A percentile compares a stretch with the other conserved stretches of the same genome.
phyloP scores from a whole-genome alignment of 768 basidiomycete species.

The Cystobasidium ongulense region DNA sequence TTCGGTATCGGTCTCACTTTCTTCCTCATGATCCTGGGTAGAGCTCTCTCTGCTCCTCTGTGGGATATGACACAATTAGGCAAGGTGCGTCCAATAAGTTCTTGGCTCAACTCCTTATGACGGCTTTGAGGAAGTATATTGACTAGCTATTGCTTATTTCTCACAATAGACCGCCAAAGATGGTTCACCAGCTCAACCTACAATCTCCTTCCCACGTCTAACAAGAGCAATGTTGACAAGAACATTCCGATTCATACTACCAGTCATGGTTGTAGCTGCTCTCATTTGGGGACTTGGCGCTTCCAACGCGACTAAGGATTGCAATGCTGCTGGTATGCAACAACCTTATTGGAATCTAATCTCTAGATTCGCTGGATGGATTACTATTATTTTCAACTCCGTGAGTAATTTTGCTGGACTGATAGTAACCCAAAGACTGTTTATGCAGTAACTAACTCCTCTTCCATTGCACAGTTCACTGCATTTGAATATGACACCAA shows the following conservation, averaged over 20 bases:
- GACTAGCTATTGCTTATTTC: background rate
- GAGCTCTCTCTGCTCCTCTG: slow-evolving; percentile 41
- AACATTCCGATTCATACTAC: slow-evolving; percentile 43
- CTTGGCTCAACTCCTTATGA: too few species aligned
- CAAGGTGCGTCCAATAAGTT: slow-evolving; percentile 1
- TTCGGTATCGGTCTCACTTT: slow-evolving; percentile 40
- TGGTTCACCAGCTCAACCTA: slow-evolving; percentile 25
- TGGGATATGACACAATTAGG: slow-evolving; percentile 40
- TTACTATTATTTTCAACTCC: slow-evolving; percentile 41
- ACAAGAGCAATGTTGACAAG: slow-evolving; percentile 42
- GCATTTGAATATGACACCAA: slow-evolving; percentile 39
- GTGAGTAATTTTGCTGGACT: slow-evolving; percentile 32
- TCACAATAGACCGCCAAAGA: slow-evolving; percentile 1
- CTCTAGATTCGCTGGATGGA: slow-evolving; percentile 38
- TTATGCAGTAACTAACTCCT: background rate
- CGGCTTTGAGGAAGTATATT: too few species aligned
- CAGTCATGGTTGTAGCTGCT: slow-evolving; percentile 41
- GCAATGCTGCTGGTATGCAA: slow-evolving; percentile 42
- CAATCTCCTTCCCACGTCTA: slow-evolving; percentile 41
- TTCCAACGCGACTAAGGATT: slow-evolving; percentile 38
- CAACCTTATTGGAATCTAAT: slow-evolving; percentile 42
- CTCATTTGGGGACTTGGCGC: slow-evolving; percentile 43
- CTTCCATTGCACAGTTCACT: slow-evolving; percentile 37
- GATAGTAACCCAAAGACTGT: background rate
- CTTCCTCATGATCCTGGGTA: slow-evolving; percentile 42